Evolutionary conservation across 257 asterid species (phyloP), one percentile per base, ranked within the genome.

Genomic region (Verbena officinalis): DNA sequence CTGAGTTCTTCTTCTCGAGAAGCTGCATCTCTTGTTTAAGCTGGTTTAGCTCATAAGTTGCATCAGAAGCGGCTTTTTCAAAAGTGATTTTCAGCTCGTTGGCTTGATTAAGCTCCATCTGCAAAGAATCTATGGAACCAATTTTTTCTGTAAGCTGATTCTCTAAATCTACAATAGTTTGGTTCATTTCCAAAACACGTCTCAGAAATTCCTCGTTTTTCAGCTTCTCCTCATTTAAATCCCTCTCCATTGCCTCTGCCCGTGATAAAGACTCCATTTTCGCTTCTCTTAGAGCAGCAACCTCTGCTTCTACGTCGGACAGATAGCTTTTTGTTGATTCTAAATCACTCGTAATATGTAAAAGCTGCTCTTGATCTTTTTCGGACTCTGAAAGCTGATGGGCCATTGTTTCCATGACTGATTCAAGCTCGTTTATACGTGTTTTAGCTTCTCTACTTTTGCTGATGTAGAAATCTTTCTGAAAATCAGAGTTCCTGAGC

Each of bases 401-500:
- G 5, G 71, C n/a, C 62, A 69, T 56, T 13, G 24, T 71, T 57
- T 70, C 55, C 5, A 72, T 43, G 3, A 59, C 52, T 2, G 77
- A 68, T 60, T 89, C 83, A 39, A 90, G 80, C 38, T 83, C 80
- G 14, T 7, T 14, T 14, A 71, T 33, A 4, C 81, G 73, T 15
- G 14, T 0, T 12, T 39, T 66, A 11, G 83, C 78, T 20, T 69
- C 81, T 1, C 15, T 66, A 31, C 67, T 69, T 61, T 86, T 78
- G 51, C 46, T 77, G 20, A 70, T 64, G 77, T 81, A 73, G 64
- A 67, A 65, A 4, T 67, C 77, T 55, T 78, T 85, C 52, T 83
- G 80, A 13, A 65, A 59, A 40, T 81, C 95, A 0, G 86, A 76
- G 49, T 53, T 80, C 62, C 59, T 77, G 16, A 83, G 83, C 56